These are phyloP conservation scores for Candida nitratophila DNA, from an alignment of 805 yeast species.

Conservation along the genomic window DNA sequence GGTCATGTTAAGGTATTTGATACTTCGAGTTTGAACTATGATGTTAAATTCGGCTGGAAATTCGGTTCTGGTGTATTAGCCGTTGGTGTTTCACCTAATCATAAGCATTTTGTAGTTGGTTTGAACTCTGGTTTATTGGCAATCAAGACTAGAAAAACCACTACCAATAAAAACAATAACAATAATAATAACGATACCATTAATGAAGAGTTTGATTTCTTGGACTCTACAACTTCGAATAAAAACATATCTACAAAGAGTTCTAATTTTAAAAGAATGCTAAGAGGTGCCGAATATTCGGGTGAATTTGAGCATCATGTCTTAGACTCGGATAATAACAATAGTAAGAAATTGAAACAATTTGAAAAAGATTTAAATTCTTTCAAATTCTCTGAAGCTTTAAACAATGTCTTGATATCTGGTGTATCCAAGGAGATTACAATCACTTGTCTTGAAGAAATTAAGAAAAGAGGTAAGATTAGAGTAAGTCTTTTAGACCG, in stretches of 20 bases:
- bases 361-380: conserved; percentile 81
- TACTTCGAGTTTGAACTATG: conserved; percentile 61
- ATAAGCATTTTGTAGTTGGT: conserved; percentile 87
- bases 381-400: conserved; percentile 89
- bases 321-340: conserved; percentile 41
- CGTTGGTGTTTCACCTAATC: conserved; percentile 84
- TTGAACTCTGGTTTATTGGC: conserved; percentile 83
- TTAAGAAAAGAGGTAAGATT: conserved; percentile 83
- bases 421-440: conserved; percentile 80
- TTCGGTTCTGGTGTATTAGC: conserved; percentile 89
- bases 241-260: conserved; percentile 35
- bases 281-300: conserved; percentile 84
- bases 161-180: conserved; percentile 31
- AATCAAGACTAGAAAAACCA: conserved; percentile 78
- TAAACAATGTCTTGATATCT: conserved; percentile 75
- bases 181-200: too few species aligned
- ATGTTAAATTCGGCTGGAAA: conserved; percentile 95
- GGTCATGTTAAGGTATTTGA: conserved; percentile 97
- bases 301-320: conserved; percentile 83
- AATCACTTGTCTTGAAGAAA: conserved; percentile 75
- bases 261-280: conserved; percentile 68
- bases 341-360: conserved; percentile 58
- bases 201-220: background rate
- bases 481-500: conserved; percentile 73
- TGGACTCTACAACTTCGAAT: conserved; percentile 30